Base-by-base conservation (phyloP, 2,329 filamentous ascomycete genomes). In the Talaromyces sp. region DNA sequence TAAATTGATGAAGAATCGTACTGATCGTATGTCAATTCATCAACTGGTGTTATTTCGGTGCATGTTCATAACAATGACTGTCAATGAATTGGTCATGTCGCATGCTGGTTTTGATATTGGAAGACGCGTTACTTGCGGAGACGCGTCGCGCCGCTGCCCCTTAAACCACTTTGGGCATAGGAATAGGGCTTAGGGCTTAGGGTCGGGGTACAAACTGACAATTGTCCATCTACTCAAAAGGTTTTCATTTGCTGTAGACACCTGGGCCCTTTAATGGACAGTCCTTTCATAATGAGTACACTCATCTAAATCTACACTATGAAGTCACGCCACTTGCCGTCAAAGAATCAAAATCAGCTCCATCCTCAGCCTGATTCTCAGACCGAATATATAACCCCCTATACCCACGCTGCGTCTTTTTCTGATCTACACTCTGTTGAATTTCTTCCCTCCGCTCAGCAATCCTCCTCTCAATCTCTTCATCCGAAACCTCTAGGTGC, bases 361-460 rank as follows among this genome's bases (percentile, higher is more conserved):
- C 78, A 13, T 78, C 71, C 64, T 80, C 74, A 4, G 78, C 77
- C 65, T 80, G 78, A 51, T 80, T 80, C 25, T 80, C 78, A n/a
- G 75, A 74, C 54, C 77, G 72, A 65, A 78, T 76, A 69, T 80
- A 80, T 53, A 80, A 69, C 3, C 75, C 77, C 6, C 76, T 73
- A 68, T 80, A 80, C 6, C 78, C 78, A 65, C 78, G 69, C 60
- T 70, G 43, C 27, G 54, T 5, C 19, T 25, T 43, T 5, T 31
- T 63, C 11, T 40, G 3, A 1, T 2, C 10, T 5, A 63, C 6
- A 38, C 27, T 40, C 72, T 74, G 40, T 70, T 69, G 61, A 38
- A 66, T 38, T 5, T 29, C 51, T 8, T 22, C n/a, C 27, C 19
- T 61, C 8, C 72, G 73, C 60, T 74, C 69, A 22, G 71, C 68